A percentile compares a stretch with the other conserved stretches of the same genome.
phyloP scores from a whole-genome alignment of 2,329 filamentous ascomycete genomes.

The Emergomyces orientalis region DNA sequence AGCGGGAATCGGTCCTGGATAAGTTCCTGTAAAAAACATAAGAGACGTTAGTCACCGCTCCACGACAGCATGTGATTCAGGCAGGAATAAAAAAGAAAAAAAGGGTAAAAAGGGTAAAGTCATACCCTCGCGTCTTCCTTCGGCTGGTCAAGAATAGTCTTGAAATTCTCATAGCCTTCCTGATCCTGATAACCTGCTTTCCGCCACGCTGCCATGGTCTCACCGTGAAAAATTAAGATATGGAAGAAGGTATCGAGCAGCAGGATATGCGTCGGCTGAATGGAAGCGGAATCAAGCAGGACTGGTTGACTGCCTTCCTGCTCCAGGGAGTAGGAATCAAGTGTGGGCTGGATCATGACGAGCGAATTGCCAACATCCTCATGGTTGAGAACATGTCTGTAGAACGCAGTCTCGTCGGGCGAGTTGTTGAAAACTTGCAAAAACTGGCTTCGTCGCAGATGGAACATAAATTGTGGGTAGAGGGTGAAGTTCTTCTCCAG shows the following conservation, averaged over 20 bases:
- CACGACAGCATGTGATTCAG: neutral
- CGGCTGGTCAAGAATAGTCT: constrained; percentile 73
- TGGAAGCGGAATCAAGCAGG: constrained; percentile 91
- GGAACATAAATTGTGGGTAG: constrained; percentile 99
- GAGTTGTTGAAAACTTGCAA: constrained; percentile 99
- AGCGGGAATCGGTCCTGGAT: constrained; percentile 98
- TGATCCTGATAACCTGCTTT: constrained; percentile 97
- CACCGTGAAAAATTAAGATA: constrained; percentile 97
- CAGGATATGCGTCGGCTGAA: constrained; percentile 86
- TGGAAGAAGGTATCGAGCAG: constrained; percentile 98
- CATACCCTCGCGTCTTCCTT: constrained; percentile 92
- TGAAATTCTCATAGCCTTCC: constrained; percentile 96
- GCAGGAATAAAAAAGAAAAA: neutral
- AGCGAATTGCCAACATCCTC: constrained; percentile 95
- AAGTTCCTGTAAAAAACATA: constrained; percentile 55
- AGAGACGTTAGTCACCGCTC: constrained; percentile 8
- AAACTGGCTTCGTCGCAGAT: constrained; percentile 92
- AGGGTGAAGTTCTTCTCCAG: constrained; percentile 98
- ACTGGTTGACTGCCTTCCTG: constrained; percentile 88
- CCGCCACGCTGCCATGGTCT: constrained; percentile 95
- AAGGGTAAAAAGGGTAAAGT: neutral
- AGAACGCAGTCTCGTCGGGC: constrained; percentile 98
- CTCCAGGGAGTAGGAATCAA: constrained; percentile 95
- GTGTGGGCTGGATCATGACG: constrained; percentile 96
- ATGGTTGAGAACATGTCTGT: constrained; percentile 91